phyloP scores from a whole-genome alignment of 225 moss, liverwort and hornwort species.

The Sphagnum tenellum region DNA sequence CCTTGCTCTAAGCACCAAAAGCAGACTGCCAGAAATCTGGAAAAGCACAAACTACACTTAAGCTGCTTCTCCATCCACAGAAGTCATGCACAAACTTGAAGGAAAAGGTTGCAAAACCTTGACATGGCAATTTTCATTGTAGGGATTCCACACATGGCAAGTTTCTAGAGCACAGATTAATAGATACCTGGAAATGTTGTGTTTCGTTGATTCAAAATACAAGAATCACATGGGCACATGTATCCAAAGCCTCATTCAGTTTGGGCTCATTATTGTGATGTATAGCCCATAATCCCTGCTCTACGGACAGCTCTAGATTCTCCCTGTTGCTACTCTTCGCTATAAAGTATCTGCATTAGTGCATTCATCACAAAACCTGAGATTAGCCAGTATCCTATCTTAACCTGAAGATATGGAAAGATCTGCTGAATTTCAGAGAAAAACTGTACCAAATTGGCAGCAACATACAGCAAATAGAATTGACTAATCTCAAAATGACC shows the following conservation, averaged over 20 bases:
- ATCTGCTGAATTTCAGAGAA: too few species aligned
- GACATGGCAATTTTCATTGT: slow-evolving; percentile 92
- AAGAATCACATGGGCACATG: slow-evolving; percentile 88
- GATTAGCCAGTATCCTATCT: neutral
- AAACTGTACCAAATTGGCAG: too few species aligned
- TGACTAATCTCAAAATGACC: too few species aligned
- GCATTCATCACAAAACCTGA: neutral
- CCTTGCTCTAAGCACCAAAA: too few species aligned
- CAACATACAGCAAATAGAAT: too few species aligned
- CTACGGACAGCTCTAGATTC: slow-evolving; percentile 86
- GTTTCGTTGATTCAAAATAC: slow-evolving; percentile 98
- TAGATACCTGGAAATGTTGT: slow-evolving; percentile 91
- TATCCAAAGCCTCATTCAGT: slow-evolving; percentile 88
- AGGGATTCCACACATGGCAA: slow-evolving; percentile 70
- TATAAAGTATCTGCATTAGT: slow-evolving; percentile 74
- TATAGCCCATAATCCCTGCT: slow-evolving; percentile 96
- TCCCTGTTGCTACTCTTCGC: slow-evolving; percentile 99
- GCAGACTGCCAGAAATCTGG: too few species aligned
- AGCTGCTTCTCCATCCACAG: too few species aligned
- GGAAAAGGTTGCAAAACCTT: slow-evolving; percentile 35
- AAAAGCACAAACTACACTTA: too few species aligned
- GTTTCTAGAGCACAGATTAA: neutral
- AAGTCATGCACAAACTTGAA: too few species aligned
- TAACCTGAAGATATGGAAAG: neutral
- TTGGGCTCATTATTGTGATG: slow-evolving; percentile 97